Conservation (phyloP, 768 basidiomycete genomes). For the Dentipellis sp. region DNA sequence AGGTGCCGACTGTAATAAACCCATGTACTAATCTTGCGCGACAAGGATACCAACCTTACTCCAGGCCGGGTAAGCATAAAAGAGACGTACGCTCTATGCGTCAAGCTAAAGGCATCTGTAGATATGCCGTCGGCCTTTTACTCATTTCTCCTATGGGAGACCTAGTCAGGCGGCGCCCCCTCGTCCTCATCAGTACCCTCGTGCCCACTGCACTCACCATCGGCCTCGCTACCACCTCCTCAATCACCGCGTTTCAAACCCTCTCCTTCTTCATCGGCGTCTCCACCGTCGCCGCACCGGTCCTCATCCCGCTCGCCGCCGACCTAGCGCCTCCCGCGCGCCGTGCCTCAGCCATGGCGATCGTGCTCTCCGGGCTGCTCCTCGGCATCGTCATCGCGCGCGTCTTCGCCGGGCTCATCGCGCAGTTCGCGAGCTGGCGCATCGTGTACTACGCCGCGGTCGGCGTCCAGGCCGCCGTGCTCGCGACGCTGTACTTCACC, state of each 20-base stretch:
- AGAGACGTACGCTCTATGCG: not conserved
- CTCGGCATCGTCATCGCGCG: constrained; percentile 67
- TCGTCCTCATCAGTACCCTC: constrained; percentile 51
- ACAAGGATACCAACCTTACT: constrained; percentile 54
- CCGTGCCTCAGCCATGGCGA: constrained; percentile 65
- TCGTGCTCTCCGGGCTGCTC: constrained; percentile 55
- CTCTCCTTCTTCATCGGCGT: constrained; percentile 65
- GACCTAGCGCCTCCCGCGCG: constrained; percentile 58
- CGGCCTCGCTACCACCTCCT: constrained; percentile 54
- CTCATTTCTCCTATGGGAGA: constrained; percentile 79
- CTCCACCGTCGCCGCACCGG: constrained; percentile 60
- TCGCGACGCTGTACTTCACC: not conserved
- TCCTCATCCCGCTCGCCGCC: constrained; percentile 29
- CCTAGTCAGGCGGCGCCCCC: constrained; percentile 62
- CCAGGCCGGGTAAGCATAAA: constrained; percentile 47
- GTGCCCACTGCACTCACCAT: constrained; percentile 45
- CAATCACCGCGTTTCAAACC: constrained; percentile 49
- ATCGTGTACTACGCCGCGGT: constrained; percentile 32
- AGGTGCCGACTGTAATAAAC: constrained; percentile 22
- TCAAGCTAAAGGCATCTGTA: constrained; percentile 4
- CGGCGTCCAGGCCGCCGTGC: constrained; percentile 13
- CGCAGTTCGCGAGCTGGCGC: constrained; percentile 31
- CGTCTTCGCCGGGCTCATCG: constrained; percentile 37
- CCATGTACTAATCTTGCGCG: constrained; percentile 24
- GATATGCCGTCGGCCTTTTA: constrained; percentile 27